Evolutionary conservation across 495 filamentous ascomycete species (phyloP), one percentile per base, ranked within the genome.

Genomic region (Parachaetomium inaequale): DNA sequence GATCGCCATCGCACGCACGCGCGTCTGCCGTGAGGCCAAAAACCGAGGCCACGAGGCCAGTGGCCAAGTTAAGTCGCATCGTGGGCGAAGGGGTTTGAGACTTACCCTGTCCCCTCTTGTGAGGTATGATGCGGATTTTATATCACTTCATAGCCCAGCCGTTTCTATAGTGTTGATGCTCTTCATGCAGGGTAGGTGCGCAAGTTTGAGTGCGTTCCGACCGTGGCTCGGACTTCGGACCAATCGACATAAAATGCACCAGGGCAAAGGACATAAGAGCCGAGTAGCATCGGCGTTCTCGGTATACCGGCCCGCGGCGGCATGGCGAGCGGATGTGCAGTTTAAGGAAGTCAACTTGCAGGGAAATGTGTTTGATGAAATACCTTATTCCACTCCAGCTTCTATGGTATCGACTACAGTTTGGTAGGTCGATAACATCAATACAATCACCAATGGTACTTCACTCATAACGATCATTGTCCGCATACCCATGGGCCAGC

Each of bases 401-500:
- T n/a, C n/a, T n/a, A n/a, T n/a, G n/a, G n/a, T n/a, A n/a, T n/a
- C n/a, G n/a, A n/a, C n/a, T n/a, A n/a, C n/a, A n/a, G n/a, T n/a
- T n/a, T n/a, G n/a, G n/a, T n/a, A n/a, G n/a, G n/a, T n/a, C n/a
- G n/a, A n/a, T n/a, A n/a, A n/a, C n/a, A n/a, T n/a, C n/a, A n/a
- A n/a, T n/a, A n/a, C 40, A 43, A 43, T 12, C 6, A 15, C 31
- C 49, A 19, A 54, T 5, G 14, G n/a, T n/a, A n/a, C n/a, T 34
- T 32, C 52, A 70, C 60, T 72, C 70, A n/a, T 32, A 61, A 10
- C 70, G 66, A 51, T 68, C 65, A 53, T 62, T 23, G 58, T 72
- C 70, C 11, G 66, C 63, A 65, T 68, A 65, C 7, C 66, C 65
- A 67, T 63, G 76, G 19, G 76, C 73, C 45, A 81, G 36, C 57